Percentiles rank a stretch among this genome's conserved stretches.
Evolutionary conservation across 2,329 filamentous ascomycete species (phyloP).

Genomic region (Aspergillus versicolor): DNA sequence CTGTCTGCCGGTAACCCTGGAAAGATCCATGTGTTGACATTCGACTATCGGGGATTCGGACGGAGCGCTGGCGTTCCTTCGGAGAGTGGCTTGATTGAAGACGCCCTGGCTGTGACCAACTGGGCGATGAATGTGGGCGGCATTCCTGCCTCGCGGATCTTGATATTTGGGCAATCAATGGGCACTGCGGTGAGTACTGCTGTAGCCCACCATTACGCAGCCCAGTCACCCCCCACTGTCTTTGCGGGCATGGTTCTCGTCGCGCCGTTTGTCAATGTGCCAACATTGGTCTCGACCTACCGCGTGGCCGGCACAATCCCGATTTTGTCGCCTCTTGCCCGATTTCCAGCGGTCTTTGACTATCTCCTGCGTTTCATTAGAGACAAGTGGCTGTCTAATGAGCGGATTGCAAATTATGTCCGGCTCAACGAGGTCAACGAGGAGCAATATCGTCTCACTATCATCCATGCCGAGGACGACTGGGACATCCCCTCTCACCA

Average conservation of each 20-base stretch:
- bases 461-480: slow-evolving; percentile 39
- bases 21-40: slow-evolving; percentile 57
- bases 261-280: slow-evolving; percentile 58
- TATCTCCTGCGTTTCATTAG: slow-evolving; percentile 14
- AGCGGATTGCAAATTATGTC: slow-evolving; percentile 1
- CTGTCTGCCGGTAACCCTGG: slow-evolving; percentile 38
- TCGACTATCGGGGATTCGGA: slow-evolving; percentile 57
- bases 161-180: slow-evolving; percentile 61
- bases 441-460: slow-evolving; percentile 29
- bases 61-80: slow-evolving; percentile 54
- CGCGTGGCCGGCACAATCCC: slow-evolving; percentile 56
- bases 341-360: slow-evolving; percentile 38
- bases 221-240: slow-evolving; percentile 43
- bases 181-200: slow-evolving; percentile 55
- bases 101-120: slow-evolving; percentile 54
- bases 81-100: slow-evolving; percentile 54
- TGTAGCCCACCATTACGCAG: slow-evolving; percentile 45
- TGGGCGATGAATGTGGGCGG: slow-evolving; percentile 55
- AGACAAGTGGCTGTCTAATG: slow-evolving; percentile 14
- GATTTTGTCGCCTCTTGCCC: slow-evolving; percentile 52
- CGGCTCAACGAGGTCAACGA: slow-evolving; percentile 13
- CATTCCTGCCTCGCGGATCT: slow-evolving; percentile 55
- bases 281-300: slow-evolving; percentile 57
- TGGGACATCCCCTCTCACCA: slow-evolving; percentile 33
- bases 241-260: slow-evolving; percentile 58